phyloP scores from a whole-genome alignment of 257 asterid species.

The Parsonsia alboflavescens region DNA sequence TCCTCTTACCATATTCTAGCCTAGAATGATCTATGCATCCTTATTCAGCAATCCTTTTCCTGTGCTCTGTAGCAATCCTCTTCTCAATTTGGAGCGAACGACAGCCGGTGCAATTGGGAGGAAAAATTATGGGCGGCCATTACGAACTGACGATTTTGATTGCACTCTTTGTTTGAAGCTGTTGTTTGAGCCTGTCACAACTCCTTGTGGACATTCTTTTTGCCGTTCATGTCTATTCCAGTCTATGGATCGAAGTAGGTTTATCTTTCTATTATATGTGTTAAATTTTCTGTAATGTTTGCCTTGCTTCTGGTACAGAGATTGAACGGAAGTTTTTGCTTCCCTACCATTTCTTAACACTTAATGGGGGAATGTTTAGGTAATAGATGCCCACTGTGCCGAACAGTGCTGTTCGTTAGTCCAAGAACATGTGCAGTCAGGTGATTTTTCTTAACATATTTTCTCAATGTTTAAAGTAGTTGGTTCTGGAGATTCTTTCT shows the following conservation, averaged over 20 bases:
- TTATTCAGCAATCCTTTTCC: constrained; percentile 7
- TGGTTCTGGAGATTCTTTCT: background rate
- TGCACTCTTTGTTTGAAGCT: constrained; percentile 91
- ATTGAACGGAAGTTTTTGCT: background rate
- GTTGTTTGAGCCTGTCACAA: constrained; percentile 83
- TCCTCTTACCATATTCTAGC: background rate
- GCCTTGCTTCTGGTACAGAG: constrained; percentile 1
- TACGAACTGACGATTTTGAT: constrained; percentile 87
- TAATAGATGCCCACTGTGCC: constrained; percentile 90
- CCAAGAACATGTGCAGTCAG: constrained; percentile 81
- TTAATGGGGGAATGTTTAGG: constrained; percentile 38
- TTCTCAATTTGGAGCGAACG: constrained; percentile 53
- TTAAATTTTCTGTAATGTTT: background rate
- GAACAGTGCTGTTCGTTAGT: constrained; percentile 79
- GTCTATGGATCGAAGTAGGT: constrained; percentile 86
- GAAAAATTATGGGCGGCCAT: constrained; percentile 55
- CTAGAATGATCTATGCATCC: background rate
- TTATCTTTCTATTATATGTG: constrained; percentile 7
- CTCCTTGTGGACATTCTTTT: constrained; percentile 98
- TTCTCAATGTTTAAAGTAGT: background rate
- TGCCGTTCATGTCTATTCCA: constrained; percentile 96
- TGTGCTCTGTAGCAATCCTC: constrained; percentile 47
- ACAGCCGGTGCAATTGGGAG: constrained; percentile 31
- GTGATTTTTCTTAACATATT: constrained; percentile 34
- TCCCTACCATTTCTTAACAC: background rate